These are phyloP conservation scores for Corynascus novoguineensis DNA, from an alignment of 495 filamentous ascomycete genomes.

Conservation along the genomic window DNA sequence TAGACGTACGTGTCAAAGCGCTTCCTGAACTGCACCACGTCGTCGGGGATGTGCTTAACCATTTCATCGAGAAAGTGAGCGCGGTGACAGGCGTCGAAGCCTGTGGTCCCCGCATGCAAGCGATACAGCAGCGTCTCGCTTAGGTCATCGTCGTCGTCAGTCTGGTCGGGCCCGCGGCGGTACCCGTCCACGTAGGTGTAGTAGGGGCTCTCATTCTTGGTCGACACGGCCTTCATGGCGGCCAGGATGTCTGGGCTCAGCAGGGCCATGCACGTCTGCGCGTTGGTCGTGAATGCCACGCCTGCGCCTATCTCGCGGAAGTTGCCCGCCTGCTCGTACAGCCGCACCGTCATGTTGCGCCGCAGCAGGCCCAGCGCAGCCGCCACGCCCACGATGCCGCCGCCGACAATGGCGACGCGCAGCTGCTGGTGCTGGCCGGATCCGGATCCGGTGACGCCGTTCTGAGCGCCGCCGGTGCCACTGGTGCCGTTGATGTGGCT, in stretches of 20 bases:
- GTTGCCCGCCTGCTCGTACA: neutral
- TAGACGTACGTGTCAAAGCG: neutral
- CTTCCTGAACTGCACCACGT: neutral
- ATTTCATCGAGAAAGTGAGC: neutral
- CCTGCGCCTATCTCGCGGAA: neutral
- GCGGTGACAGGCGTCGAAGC: neutral
- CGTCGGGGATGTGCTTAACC: neutral
- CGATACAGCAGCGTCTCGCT: neutral
- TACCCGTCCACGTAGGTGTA: neutral
- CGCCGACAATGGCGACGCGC: neutral
- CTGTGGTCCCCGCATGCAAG: neutral
- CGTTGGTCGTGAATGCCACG: neutral
- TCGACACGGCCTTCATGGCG: neutral
- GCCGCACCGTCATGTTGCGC: neutral
- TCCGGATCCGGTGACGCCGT: neutral
- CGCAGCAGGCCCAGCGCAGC: neutral
- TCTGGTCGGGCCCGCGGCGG: neutral
- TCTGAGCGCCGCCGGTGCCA: neutral
- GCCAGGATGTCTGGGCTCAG: neutral
- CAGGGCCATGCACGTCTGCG: neutral
- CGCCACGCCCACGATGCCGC: neutral
- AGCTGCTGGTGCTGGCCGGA: too few species aligned
- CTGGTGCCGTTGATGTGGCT: neutral
- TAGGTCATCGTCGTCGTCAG: neutral
- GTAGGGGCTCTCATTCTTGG: neutral